Evolutionary conservation across 768 basidiomycete genomes (phyloP).

Genomic region (Boletus fagicola): DNA sequence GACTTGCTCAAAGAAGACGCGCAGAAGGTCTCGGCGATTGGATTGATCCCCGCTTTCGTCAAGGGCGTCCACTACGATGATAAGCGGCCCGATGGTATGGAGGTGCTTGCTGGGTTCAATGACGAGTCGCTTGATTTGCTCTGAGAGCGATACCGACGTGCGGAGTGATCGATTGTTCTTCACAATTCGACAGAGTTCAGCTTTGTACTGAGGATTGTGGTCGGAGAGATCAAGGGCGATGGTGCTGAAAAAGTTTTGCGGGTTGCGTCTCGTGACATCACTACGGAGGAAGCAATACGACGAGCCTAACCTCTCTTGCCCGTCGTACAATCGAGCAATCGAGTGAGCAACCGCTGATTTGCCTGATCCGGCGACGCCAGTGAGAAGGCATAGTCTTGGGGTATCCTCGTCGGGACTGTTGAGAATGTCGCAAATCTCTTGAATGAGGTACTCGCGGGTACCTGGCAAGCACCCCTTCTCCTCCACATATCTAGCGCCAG

Average conservation of each 20-base stretch:
- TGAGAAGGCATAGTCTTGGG: slow-evolving; percentile 28
- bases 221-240: slow-evolving; percentile 35
- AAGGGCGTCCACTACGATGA: slow-evolving; percentile 38
- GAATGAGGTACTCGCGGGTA: slow-evolving; percentile 19
- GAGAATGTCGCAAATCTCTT: slow-evolving; percentile 19
- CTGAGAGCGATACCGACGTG: slow-evolving; percentile 12
- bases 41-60: slow-evolving; percentile 26
- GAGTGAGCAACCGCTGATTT: slow-evolving; percentile 34
- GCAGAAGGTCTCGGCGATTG: slow-evolving; percentile 23
- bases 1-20: slow-evolving; percentile 12
- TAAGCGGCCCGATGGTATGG: slow-evolving; percentile 29
- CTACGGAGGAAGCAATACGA: slow-evolving; percentile 30
- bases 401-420: slow-evolving; percentile 9
- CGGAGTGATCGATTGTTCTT: slow-evolving; percentile 26
- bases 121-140: slow-evolving; percentile 31
- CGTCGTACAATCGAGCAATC: slow-evolving; percentile 28
- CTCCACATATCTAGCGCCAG: slow-evolving; percentile 22
- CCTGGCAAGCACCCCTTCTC: slow-evolving; percentile 23
- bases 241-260: slow-evolving; percentile 33
- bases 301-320: slow-evolving; percentile 31
- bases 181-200: slow-evolving; percentile 15
- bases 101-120: slow-evolving; percentile 25
- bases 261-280: slow-evolving; percentile 17
- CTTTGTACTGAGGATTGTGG: slow-evolving; percentile 27
- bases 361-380: slow-evolving; percentile 30